Percentiles rank a stretch among this genome's conserved stretches.
Evolutionary conservation across 208 protist species (phyloP).

Genomic region (Leishmania braziliensis): DNA sequence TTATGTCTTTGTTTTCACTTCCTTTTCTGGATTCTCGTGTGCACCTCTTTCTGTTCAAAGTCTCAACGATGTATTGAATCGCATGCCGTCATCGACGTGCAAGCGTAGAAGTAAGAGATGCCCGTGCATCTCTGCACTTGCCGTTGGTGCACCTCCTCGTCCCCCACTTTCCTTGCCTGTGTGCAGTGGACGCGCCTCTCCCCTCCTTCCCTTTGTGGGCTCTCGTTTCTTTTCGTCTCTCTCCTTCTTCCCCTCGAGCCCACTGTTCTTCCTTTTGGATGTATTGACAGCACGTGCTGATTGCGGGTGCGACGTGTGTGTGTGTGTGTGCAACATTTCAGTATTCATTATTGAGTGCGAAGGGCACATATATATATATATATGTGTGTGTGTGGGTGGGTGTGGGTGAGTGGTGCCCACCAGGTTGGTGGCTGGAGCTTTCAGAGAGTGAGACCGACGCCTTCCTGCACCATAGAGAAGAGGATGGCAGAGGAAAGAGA

Average conservation of each 20-base stretch:
- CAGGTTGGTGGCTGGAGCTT: background rate
- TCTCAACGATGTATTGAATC: background rate
- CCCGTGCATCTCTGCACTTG: background rate
- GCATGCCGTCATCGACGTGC: background rate
- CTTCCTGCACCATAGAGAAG: background rate
- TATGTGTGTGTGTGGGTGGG: background rate
- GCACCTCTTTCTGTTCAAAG: background rate
- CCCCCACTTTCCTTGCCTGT: background rate
- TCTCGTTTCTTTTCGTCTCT: background rate
- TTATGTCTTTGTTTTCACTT: background rate
- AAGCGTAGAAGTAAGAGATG: background rate
- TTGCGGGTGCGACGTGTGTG: background rate
- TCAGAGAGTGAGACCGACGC: background rate
- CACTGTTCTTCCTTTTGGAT: background rate
- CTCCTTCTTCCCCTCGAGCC: background rate
- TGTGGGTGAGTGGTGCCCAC: background rate
- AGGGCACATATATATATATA: background rate
- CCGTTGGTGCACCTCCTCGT: no score
- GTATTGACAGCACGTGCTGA: background rate
- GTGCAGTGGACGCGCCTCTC: background rate
- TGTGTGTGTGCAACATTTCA: background rate
- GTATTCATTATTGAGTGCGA: background rate
- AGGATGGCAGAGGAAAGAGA: background rate
- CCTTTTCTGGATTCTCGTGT: background rate
- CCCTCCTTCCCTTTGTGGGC: background rate